Conservation (phyloP, 2,329 filamentous ascomycete species). For the Fusarium brevicatenulatum region DNA sequence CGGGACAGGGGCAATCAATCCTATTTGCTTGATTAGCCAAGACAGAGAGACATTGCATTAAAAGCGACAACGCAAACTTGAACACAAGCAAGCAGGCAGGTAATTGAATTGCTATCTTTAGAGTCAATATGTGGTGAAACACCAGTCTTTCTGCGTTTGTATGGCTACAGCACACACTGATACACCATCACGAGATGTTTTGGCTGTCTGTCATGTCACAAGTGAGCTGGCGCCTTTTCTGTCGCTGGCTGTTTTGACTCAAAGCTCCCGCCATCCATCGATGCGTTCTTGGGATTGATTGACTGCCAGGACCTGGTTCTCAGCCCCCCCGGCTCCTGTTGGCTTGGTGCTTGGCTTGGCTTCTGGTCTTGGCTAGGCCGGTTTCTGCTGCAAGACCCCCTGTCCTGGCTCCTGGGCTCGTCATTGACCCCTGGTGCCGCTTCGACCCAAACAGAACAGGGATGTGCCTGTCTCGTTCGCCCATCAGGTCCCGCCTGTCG, state of each 20-base stretch:
- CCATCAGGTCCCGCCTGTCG: slow-evolving; percentile 28
- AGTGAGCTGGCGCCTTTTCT: slow-evolving; percentile 10
- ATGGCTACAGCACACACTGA: neutral
- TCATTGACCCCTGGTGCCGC: slow-evolving; percentile 21
- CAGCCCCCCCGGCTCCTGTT: neutral
- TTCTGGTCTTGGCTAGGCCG: slow-evolving; percentile 16
- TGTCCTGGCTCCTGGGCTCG: slow-evolving; percentile 14
- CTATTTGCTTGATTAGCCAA: slow-evolving; percentile 7
- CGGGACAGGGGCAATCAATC: slow-evolving; percentile 18
- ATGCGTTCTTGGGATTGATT: neutral
- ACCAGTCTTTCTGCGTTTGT: slow-evolving; percentile 1
- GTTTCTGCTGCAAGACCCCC: slow-evolving; percentile 21
- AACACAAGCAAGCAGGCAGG: neutral
- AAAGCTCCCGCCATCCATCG: neutral
- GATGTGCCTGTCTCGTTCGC: slow-evolving; percentile 12
- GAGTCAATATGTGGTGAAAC: slow-evolving; percentile 33
- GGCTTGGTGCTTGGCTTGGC: slow-evolving; percentile 16
- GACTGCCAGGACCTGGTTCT: slow-evolving; percentile 3
- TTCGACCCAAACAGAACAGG: slow-evolving; percentile 9
- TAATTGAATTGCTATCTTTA: slow-evolving; percentile 27
- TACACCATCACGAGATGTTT: slow-evolving; percentile 12
- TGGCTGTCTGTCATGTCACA: neutral
- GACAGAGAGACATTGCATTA: neutral
- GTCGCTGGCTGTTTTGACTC: neutral
- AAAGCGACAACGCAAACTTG: slow-evolving; percentile 1